A percentile compares a stretch with the other conserved stretches of the same genome.
Conservation (phyloP, 2,329 filamentous ascomycete genomes). For the Colletotrichum sp. region DNA sequence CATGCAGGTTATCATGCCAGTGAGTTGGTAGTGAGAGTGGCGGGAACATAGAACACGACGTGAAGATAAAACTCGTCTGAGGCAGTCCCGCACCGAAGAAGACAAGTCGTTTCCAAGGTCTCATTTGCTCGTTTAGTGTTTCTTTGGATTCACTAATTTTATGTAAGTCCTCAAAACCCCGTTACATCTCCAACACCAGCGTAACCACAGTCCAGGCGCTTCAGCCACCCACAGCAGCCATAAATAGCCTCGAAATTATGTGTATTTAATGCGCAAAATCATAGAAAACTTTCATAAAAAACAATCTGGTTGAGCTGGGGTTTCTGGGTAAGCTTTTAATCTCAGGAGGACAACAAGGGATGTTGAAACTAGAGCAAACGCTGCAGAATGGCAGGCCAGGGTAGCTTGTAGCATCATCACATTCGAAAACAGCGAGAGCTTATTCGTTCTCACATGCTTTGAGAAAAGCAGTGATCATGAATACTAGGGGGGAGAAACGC, state of each 20-base stretch:
- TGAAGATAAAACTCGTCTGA: neutral
- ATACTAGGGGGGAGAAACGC: fast-evolving
- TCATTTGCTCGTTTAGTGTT: neutral
- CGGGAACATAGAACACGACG: neutral
- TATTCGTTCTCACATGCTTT: neutral
- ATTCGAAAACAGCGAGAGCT: neutral
- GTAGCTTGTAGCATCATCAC: neutral
- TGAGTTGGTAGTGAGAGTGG: neutral
- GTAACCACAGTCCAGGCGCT: neutral
- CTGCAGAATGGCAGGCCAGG: neutral
- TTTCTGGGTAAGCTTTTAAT: neutral
- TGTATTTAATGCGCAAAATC: neutral
- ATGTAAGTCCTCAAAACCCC: fast-evolving
- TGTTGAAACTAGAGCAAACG: fast-evolving
- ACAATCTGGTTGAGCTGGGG: neutral
- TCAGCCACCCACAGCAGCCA: neutral
- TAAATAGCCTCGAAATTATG: fast-evolving
- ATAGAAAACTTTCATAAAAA: neutral
- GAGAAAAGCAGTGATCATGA: fast-evolving
- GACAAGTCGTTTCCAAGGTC: fast-evolving
- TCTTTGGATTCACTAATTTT: neutral
- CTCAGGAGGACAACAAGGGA: neutral
- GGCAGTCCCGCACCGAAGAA: neutral
- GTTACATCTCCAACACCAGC: neutral
- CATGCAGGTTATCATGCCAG: neutral